Conservation (phyloP, 2,329 filamentous ascomycete genomes). For the Metarhizium guizhouense region DNA sequence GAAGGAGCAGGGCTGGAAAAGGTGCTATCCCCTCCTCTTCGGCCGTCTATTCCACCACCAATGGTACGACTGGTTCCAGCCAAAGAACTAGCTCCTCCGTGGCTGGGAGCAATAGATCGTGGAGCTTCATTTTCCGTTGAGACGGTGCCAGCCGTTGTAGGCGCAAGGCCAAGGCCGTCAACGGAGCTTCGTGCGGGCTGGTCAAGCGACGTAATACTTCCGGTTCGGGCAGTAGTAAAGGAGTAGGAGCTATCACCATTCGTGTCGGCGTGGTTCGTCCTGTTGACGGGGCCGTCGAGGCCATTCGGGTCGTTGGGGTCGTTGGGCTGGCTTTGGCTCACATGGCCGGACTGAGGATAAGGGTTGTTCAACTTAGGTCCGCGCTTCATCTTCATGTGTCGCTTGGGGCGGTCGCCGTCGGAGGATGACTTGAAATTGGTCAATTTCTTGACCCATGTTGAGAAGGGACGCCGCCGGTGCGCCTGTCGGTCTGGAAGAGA, state of each 20-base stretch:
- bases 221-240: conserved; percentile 47
- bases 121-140: conserved; percentile 76
- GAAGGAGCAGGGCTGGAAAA: conserved; percentile 79
- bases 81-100: conserved; percentile 49
- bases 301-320: conserved; percentile 8
- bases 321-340: conserved; percentile 22
- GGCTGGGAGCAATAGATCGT: conserved; percentile 67
- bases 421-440: conserved; percentile 75
- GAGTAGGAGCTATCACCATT: conserved; percentile 41
- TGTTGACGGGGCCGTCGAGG: conserved; percentile 8
- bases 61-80: conserved; percentile 67
- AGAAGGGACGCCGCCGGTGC: conserved; percentile 74
- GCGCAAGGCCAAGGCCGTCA: conserved; percentile 44
- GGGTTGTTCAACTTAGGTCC: conserved; percentile 70
- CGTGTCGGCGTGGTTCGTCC: conserved; percentile 11
- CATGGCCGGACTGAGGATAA: conserved; percentile 73
- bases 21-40: conserved; percentile 64
- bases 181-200: conserved; percentile 53
- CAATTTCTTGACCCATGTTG: conserved; percentile 89
- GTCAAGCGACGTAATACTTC: conserved; percentile 44
- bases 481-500: conserved; percentile 48
- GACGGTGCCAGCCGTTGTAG: conserved; percentile 59
- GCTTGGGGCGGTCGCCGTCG: conserved; percentile 39
- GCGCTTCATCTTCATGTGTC: conserved; percentile 43
- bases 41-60: conserved; percentile 56